A percentile compares a stretch with the other conserved stretches of the same genome.
phyloP scores from a whole-genome alignment of 2,329 filamentous ascomycete genomes.

The Exophiala dermatitidis region DNA sequence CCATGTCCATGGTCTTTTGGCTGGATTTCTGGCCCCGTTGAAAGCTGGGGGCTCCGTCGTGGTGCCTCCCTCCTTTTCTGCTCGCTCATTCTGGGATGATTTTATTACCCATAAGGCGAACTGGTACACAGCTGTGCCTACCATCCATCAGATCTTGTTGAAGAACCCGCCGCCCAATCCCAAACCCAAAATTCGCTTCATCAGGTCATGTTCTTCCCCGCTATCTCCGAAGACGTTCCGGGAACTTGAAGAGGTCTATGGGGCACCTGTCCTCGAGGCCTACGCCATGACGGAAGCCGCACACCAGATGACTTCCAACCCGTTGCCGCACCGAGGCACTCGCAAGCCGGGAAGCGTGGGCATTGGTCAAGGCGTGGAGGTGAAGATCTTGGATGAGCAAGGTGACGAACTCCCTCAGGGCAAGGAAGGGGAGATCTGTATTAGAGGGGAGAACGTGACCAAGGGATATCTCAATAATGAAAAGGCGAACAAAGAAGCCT shows the following conservation, averaged over 20 bases:
- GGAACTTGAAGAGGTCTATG: slow-evolving; percentile 66
- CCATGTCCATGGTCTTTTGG: slow-evolving; percentile 82
- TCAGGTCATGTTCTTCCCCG: slow-evolving; percentile 78
- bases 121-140: slow-evolving; percentile 91
- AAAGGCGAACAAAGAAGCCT: slow-evolving; percentile 65
- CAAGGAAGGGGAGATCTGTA: slow-evolving; percentile 72
- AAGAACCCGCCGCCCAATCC: slow-evolving; percentile 62
- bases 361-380: slow-evolving; percentile 72
- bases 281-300: slow-evolving; percentile 91
- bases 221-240: slow-evolving; percentile 75
- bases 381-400: slow-evolving; percentile 65
- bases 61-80: slow-evolving; percentile 72
- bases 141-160: slow-evolving; percentile 82
- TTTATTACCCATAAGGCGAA: slow-evolving; percentile 68
- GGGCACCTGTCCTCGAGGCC: slow-evolving; percentile 76
- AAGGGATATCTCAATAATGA: slow-evolving; percentile 79
- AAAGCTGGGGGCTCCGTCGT: slow-evolving; percentile 70
- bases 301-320: slow-evolving; percentile 48
- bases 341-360: slow-evolving; percentile 77
- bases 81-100: slow-evolving; percentile 73
- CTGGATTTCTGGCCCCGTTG: slow-evolving; percentile 71
- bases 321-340: slow-evolving; percentile 57
- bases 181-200: slow-evolving; percentile 70
- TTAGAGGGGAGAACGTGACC: slow-evolving; percentile 75
- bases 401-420: slow-evolving; percentile 64